Percentiles rank a stretch among this genome's conserved stretches.
Conservation (phyloP, 805 yeast species). For the Yamadazyma insecticola region DNA sequence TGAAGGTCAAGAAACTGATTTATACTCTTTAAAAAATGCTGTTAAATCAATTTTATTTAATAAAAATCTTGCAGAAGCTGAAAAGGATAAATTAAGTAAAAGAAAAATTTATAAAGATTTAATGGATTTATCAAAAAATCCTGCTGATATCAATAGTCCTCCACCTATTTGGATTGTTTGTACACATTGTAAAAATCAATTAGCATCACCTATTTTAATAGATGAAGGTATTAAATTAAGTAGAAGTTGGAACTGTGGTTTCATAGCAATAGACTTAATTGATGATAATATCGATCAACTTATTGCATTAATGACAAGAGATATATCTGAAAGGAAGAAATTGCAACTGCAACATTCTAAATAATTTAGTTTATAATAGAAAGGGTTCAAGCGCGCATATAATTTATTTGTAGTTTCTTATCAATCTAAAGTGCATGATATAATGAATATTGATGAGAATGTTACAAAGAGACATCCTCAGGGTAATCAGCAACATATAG, state of each 20-base stretch:
- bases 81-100: conserved; percentile 19
- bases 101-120: conserved; percentile 15
- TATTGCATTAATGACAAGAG: conserved; percentile 54
- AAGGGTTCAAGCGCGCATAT: not conserved
- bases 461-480: too few relatives aligned
- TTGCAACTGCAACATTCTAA: conserved; percentile 1
- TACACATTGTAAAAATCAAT: conserved; percentile 53
- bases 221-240: conserved; percentile 58
- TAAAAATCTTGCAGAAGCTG: conserved; percentile 19
- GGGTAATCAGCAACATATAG: not conserved
- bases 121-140: conserved; percentile 25
- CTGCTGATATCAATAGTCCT: conserved; percentile 30
- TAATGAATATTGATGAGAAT: too few relatives aligned
- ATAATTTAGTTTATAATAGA: not conserved
- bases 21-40: conserved; percentile 55
- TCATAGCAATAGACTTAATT: conserved; percentile 56
- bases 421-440: too few relatives aligned
- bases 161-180: conserved; percentile 71
- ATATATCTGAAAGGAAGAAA: conserved; percentile 45
- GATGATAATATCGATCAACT: conserved; percentile 50
- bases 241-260: conserved; percentile 59
- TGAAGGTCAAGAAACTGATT: conserved; percentile 62
- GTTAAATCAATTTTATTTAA: conserved; percentile 56
- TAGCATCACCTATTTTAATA: conserved; percentile 57
- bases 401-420: too few relatives aligned